Conservation (phyloP, 2,329 filamentous ascomycete genomes). For the Zalaria obscura region DNA sequence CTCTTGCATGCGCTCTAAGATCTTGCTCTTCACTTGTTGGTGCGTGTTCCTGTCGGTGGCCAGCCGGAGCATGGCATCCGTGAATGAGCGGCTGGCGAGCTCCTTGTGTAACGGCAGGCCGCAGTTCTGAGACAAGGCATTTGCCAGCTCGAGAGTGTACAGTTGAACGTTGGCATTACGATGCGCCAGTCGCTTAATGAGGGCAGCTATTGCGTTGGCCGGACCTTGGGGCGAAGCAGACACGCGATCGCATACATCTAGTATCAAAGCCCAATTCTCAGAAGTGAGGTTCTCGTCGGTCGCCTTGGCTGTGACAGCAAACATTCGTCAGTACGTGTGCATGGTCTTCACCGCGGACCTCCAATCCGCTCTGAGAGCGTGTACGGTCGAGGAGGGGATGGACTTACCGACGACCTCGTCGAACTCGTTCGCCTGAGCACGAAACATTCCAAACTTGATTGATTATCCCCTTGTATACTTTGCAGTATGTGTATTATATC, state of each 20-base stretch:
- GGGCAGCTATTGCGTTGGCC: conserved; percentile 54
- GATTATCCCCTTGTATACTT: too few species aligned
- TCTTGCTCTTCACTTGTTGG: conserved; percentile 91
- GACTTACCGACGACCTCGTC: conserved; percentile 54
- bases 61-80: conserved; percentile 79
- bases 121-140: conserved; percentile 85
- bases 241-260: conserved; percentile 29
- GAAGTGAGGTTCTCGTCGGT: conserved; percentile 97
- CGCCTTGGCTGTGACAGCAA: conserved; percentile 47
- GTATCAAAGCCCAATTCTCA: conserved; percentile 58
- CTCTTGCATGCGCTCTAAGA: conserved; percentile 88
- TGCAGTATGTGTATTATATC: too few species aligned
- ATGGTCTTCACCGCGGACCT: background rate
- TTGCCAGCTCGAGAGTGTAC: conserved; percentile 86
- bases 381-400: background rate
- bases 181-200: conserved; percentile 86
- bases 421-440: conserved; percentile 39
- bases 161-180: conserved; percentile 93
- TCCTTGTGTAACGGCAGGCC: conserved; percentile 77
- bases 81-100: conserved; percentile 81
- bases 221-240: conserved; percentile 18
- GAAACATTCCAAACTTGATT: conserved; percentile 23
- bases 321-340: background rate
- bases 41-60: conserved; percentile 91
- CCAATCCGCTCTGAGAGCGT: background rate